These are phyloP conservation scores for Mycena sp. DNA, from an alignment of 1,284 basidiomycete genomes.

Conservation along the genomic window DNA sequence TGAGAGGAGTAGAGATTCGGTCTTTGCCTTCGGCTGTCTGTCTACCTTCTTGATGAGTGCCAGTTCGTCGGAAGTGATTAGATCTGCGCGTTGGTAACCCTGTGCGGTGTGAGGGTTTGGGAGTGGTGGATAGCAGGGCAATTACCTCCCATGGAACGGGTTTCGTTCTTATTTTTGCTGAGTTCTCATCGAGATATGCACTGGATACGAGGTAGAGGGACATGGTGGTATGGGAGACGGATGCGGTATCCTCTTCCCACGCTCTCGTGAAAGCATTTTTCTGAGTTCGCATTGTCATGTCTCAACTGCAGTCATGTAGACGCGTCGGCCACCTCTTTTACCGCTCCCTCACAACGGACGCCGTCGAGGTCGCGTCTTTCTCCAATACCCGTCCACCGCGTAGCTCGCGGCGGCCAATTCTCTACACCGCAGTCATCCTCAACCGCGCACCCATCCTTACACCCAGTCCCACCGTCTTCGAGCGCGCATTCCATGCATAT, in stretches of 20 bases:
- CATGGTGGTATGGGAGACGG: constrained; percentile 52
- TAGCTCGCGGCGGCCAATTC: constrained; percentile 40
- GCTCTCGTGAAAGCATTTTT: not conserved
- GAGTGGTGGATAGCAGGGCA: not conserved
- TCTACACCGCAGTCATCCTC: constrained; percentile 73
- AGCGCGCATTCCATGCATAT: constrained; percentile 89
- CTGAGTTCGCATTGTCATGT: not conserved
- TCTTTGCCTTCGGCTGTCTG: constrained; percentile 79
- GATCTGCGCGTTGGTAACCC: constrained; percentile 96
- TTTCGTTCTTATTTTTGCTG: constrained; percentile 88
- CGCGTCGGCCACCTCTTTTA: constrained; percentile 28
- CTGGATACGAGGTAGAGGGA: constrained; percentile 89
- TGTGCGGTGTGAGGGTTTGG: constrained; percentile 42
- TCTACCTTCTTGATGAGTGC: constrained; percentile 92
- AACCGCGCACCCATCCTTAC: constrained; percentile 89
- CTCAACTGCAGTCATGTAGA: constrained; percentile 18
- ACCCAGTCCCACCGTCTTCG: constrained; percentile 80
- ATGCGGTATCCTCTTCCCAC: not conserved
- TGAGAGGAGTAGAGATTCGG: constrained; percentile 77
- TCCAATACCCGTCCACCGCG: constrained; percentile 1
- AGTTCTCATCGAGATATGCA: constrained; percentile 87
- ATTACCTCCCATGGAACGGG: constrained; percentile 96
- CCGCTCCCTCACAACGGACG: constrained; percentile 31
- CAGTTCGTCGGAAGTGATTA: constrained; percentile 91
- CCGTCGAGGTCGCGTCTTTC: constrained; percentile 11